Evolutionary conservation across 2,329 filamentous ascomycete genomes (phyloP), one percentile per base, ranked within the genome.

Genomic region (Zymoseptoria passerinii): DNA sequence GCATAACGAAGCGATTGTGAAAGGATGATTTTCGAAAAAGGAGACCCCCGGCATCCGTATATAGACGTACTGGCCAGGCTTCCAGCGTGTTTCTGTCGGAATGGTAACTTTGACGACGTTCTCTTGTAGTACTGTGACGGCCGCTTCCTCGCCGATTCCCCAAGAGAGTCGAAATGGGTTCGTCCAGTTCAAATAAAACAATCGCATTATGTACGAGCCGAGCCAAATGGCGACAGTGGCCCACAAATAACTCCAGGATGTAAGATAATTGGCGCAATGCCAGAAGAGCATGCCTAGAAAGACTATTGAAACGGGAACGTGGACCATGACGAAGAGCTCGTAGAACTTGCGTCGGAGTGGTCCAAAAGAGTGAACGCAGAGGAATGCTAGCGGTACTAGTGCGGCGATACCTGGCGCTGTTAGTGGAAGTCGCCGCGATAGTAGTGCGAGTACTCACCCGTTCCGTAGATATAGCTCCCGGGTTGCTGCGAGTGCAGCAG

Each of bases 41-140:
- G 91, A 92, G 65, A 97, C 91, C 1, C 90, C 90, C 0, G 92
- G 92, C 87, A 97, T 95, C 55, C 92, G 85, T 19, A 97, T 80
- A 71, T 96, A 97, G 18, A 96, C 88, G 66, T 95, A 96, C 73
- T 97, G 94, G 4, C 92, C 94, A 0, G 92, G 91, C 70, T 85
- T 87, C 92, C 92, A 97, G 62, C 84, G 86, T 81, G 95, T 89
- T 72, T 92, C 90, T 0, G 92, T 96, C 0, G 92, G 91, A 54
- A 97, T 88, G 0, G 92, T 96, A 65, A 97, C 83, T 73, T 96
- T 96, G 76, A 97, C 87, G n/a, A 90, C 90, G 69, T 95, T 92
- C 68, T 96, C 91, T 2, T 90, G 86, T 78, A 97, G 86, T 23
- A 96, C 80, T 0, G 90, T 94, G 48, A 96, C 86, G 27, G 90